Conservation (phyloP, 139 green algal species). For the Nannochloris sp. region DNA sequence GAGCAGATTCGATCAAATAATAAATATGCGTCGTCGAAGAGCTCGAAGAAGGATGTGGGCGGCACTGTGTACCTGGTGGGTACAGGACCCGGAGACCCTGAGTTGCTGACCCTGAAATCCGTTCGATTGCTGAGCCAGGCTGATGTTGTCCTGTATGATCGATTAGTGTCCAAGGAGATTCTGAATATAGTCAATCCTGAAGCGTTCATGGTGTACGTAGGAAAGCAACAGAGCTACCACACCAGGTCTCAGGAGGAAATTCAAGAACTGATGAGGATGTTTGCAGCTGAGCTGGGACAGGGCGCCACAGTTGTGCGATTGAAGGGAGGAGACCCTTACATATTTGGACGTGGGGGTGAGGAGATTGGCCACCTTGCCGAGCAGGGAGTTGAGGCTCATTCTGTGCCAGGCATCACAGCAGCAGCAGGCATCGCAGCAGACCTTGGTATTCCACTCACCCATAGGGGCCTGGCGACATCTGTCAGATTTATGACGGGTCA, state of each 20-base stretch:
- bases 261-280: conserved; percentile 81
- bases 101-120: conserved; percentile 83
- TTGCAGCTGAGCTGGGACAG: conserved; percentile 53
- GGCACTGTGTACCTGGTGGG: conserved; percentile 87
- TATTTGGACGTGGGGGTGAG: conserved; percentile 93
- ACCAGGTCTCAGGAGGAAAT: conserved; percentile 90
- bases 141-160: conserved; percentile 96
- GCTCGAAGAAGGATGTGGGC: conserved; percentile 2
- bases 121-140: conserved; percentile 82
- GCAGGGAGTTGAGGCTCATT: conserved; percentile 70
- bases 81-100: conserved; percentile 91
- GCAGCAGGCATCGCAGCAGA: conserved; percentile 67
- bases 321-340: conserved; percentile 88
- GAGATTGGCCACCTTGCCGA: conserved; percentile 79
- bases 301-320: conserved; percentile 66
- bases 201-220: conserved; percentile 92
- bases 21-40: conserved; percentile 5
- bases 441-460: conserved; percentile 90
- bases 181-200: conserved; percentile 57
- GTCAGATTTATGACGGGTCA: conserved; percentile 90
- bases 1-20: conserved; percentile 2
- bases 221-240: conserved; percentile 90
- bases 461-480: conserved; percentile 85
- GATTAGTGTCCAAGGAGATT: conserved; percentile 85
- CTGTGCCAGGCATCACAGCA: conserved; percentile 76